phyloP scores from a whole-genome alignment of 495 filamentous ascomycete species.

The Tuber borchii region DNA sequence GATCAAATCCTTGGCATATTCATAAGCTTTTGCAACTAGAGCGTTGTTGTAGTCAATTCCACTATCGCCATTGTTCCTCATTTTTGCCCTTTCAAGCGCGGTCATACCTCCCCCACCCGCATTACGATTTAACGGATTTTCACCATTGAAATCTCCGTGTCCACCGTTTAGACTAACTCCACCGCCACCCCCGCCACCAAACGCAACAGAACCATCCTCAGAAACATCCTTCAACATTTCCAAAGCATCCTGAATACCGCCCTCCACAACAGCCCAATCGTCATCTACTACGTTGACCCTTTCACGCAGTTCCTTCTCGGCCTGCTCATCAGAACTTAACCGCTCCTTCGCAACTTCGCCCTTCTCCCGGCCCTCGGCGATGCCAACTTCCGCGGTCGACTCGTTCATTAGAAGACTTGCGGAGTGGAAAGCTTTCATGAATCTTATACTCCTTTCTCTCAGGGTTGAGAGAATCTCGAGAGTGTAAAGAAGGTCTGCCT shows the following conservation, averaged over 20 bases:
- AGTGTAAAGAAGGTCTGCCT: constrained; percentile 35
- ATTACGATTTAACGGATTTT: neutral
- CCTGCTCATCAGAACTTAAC: constrained; percentile 27
- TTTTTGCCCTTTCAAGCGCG: constrained; percentile 25
- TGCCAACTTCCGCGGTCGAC: constrained; percentile 30
- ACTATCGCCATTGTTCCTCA: constrained; percentile 23
- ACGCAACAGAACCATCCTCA: constrained; percentile 7
- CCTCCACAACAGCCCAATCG: constrained; percentile 27
- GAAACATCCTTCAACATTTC: constrained; percentile 21
- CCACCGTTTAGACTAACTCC: constrained; percentile 16
- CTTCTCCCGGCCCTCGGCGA: constrained; percentile 37
- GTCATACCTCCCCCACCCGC: constrained; percentile 8
- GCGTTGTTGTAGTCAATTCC: constrained; percentile 16
- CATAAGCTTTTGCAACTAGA: too few species aligned
- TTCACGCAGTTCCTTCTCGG: constrained; percentile 40
- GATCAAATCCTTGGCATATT: neutral
- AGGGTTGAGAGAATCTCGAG: constrained; percentile 26
- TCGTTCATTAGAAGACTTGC: constrained; percentile 29
- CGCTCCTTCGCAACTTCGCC: constrained; percentile 32
- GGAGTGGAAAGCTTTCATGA: constrained; percentile 41
- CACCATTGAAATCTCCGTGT: neutral
- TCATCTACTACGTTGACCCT: constrained; percentile 36
- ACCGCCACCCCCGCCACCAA: neutral
- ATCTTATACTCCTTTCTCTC: constrained; percentile 25
- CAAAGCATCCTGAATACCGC: constrained; percentile 14